These are phyloP conservation scores for Nigrospora oryzae DNA, from an alignment of 2,329 filamentous ascomycete species.

Conservation along the genomic window DNA sequence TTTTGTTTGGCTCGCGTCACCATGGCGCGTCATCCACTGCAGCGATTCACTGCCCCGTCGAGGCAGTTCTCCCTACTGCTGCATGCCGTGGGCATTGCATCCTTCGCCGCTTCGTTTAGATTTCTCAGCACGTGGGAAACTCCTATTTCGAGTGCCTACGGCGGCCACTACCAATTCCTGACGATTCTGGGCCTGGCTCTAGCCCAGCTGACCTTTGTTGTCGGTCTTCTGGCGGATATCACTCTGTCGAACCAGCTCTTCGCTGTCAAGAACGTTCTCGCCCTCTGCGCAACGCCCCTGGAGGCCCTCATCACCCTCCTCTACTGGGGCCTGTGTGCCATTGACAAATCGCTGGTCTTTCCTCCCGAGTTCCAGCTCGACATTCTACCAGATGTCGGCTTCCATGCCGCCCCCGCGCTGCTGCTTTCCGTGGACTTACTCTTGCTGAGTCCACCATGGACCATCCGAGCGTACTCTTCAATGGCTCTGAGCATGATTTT, in stretches of 20 bases:
- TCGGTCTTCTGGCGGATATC: constrained; percentile 57
- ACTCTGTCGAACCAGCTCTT: constrained; percentile 52
- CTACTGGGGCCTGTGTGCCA: constrained; percentile 61
- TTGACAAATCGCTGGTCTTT: constrained; percentile 43
- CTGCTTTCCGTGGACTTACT: constrained; percentile 58
- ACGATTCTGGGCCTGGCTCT: constrained; percentile 64
- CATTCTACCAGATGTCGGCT: constrained; percentile 50
- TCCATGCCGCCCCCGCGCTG: constrained; percentile 58
- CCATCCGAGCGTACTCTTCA: constrained; percentile 50
- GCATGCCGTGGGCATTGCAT: constrained; percentile 46
- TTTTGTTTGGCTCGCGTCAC: background rate
- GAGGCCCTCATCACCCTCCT: constrained; percentile 63
- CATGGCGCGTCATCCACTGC: constrained; percentile 50
- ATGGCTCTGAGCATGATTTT: constrained; percentile 48
- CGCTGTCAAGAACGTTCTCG: constrained; percentile 56
- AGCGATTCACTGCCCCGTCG: constrained; percentile 58
- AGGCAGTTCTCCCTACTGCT: constrained; percentile 53
- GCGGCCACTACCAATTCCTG: constrained; percentile 63
- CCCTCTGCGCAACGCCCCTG: constrained; percentile 58
- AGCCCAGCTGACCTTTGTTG: constrained; percentile 50
- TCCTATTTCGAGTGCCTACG: constrained; percentile 49
- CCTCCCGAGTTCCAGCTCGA: constrained; percentile 48
- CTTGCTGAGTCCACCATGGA: constrained; percentile 66
- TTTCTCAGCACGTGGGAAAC: constrained; percentile 42
- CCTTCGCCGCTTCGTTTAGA: constrained; percentile 44